Base-by-base conservation (phyloP, 192 early-diverging fungal genomes). In the Paraglomus occultum region DNA sequence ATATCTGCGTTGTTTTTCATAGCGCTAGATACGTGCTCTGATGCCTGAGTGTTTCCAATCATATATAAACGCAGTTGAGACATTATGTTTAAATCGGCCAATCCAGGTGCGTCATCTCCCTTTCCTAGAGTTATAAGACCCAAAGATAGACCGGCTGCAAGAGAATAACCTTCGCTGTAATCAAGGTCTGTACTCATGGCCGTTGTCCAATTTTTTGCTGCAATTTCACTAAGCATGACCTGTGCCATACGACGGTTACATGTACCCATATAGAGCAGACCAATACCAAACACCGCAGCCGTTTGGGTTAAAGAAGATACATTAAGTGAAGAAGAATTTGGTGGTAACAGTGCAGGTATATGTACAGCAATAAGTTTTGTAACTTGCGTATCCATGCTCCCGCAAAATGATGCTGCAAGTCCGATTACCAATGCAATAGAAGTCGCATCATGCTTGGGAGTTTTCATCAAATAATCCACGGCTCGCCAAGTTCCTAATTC, bases 111-210 rank as follows among this genome's bases (percentile, higher is more conserved):
- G 18, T 75, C 77, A 69, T 79, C 70, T 15, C 88, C 91, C 49
- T 80, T 74, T 6, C 90, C 92, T 4, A 95, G 79, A 8, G 79
- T 85, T n/a, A 92, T 87, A 22, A 95, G 83, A 4, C 94, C 95
- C 44, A 97, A 74, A 0, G 91, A 85, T 72, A 96, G 88, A 1
- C 95, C 95, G 50, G 91, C 79, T 0, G 91, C 81, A n/a, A 93
- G 77, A 4, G 91, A 87, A 71, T 88, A 88, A 58, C 86, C 81
- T 59, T 91, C 90, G 31, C 74, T 71, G 51, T 81, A 73, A 39
- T 72, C 69, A 39, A 64, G 58, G 45, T 77, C 73, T 15, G 62
- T 38, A 15, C 18, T 49, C 18, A 65, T 50, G 1, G 76, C 71
- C 1, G 61, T 64, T 1, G 72, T 74, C 18, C 61, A 68, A 20